A percentile compares a stretch with the other conserved stretches of the same genome.
These are phyloP conservation scores for Kwoniella dejecticola DNA, from an alignment of 768 basidiomycete genomes.

Conservation along the genomic window DNA sequence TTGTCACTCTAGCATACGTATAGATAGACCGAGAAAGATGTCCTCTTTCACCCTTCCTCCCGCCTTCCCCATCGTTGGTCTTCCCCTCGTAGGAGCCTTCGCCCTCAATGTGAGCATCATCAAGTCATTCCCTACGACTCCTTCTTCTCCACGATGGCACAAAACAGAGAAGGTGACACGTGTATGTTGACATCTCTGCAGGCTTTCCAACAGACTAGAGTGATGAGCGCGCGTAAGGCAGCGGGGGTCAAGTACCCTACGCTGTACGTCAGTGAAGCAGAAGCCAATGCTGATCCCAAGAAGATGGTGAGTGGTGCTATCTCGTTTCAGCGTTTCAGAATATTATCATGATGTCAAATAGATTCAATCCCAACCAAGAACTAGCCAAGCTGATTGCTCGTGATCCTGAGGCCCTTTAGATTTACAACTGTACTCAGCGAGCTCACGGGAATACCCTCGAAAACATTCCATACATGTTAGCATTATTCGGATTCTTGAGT, in stretches of 20 bases:
- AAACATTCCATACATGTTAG: constrained; percentile 32
- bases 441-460: constrained; percentile 48
- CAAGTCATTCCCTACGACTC: neutral
- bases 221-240: constrained; percentile 32
- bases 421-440: constrained; percentile 45
- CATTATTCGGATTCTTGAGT: constrained; percentile 33
- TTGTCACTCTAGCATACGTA: too few species aligned
- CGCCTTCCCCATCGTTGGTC: constrained; percentile 41
- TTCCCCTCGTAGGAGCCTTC: constrained; percentile 28
- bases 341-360: too few species aligned
- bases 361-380: too few species aligned
- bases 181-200: constrained; percentile 2
- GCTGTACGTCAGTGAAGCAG: constrained; percentile 41
- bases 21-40: too few species aligned
- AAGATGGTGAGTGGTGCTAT: constrained; percentile 23
- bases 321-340: too few species aligned
- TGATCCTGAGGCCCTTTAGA: constrained; percentile 7
- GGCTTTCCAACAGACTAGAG: constrained; percentile 33
- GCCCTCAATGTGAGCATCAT: constrained; percentile 33
- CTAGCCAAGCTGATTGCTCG: neutral
- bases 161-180: too few species aligned
- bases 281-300: constrained; percentile 43
- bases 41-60: constrained; percentile 26
- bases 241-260: constrained; percentile 44
- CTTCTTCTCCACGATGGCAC: neutral